Conservation (phyloP, 208 protist species). For the Trypanosoma melophagium region DNA sequence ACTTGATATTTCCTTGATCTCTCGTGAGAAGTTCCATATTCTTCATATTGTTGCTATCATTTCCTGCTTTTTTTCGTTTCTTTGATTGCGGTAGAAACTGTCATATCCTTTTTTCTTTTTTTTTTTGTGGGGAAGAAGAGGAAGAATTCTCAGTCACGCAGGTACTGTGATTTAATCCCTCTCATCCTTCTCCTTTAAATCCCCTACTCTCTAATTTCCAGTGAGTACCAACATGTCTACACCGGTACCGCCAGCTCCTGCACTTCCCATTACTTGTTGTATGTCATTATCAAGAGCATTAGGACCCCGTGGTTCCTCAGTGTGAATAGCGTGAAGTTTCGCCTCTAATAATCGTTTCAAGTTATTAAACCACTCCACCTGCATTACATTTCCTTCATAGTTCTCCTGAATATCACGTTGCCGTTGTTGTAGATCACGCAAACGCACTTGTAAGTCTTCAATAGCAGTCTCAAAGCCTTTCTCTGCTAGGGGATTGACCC, state of each 20-base stretch:
- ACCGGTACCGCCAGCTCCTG: conserved; percentile 34
- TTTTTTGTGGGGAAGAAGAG: too few relatives aligned
- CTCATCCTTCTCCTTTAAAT: background rate
- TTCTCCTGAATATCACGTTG: conserved; percentile 83
- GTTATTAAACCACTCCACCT: conserved; percentile 81
- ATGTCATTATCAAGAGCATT: conserved; percentile 53
- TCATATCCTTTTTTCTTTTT: too few relatives aligned
- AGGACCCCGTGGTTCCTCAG: conserved; percentile 14
- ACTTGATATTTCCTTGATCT: too few relatives aligned
- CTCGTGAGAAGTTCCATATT: too few relatives aligned
- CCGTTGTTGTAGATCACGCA: conserved; percentile 68
- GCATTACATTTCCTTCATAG: conserved; percentile 76
- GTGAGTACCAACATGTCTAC: conserved; percentile 71
- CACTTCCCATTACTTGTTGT: conserved; percentile 45
- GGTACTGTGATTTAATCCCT: too few relatives aligned
- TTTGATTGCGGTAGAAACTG: too few relatives aligned
- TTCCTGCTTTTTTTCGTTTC: too few relatives aligned
- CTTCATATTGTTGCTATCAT: too few relatives aligned
- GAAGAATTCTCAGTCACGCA: too few relatives aligned
- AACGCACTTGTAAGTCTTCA: conserved; percentile 53
- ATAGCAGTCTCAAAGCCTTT: conserved; percentile 24
- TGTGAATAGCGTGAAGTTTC: conserved; percentile 51
- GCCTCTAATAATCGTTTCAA: conserved; percentile 54
- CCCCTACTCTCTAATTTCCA: conserved; percentile 30
- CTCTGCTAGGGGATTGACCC: conserved; percentile 19